Base-by-base conservation (phyloP, 2,329 filamentous ascomycete genomes). In the Cladosporium sp. region DNA sequence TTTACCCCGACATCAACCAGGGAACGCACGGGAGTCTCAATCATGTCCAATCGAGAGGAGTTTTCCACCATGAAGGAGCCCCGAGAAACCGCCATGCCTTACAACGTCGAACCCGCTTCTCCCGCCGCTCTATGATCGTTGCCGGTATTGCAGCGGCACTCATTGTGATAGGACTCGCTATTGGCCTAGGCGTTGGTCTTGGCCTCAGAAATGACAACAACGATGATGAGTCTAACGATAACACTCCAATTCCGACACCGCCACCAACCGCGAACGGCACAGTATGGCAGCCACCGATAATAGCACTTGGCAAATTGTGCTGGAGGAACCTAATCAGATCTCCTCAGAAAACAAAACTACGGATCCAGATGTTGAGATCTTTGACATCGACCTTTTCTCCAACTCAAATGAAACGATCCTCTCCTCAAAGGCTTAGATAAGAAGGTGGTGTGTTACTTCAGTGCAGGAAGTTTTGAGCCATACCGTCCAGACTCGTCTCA, bases 361-460 rank as follows among this genome's bases (percentile, higher is more conserved):
- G 64, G 78, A 58, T 66, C 74, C 59, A 0, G 70, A 84, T 54
- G 78, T 81, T 0, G 68, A 72, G 4, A 70, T 85, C 39, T 85
- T 78, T 64, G 82, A 85, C 63, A 82, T 86, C 52, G 73, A 81
- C 53, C 70, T 83, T 11, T 82, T 84, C 64, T 71, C 76, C 51
- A 80, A 78, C 44, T 65, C 70, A 5, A 68, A 70, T 12, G 61
- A 67, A 6, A 73, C 69, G 1, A 78, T 84, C 44, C 54, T 3
- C 62, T 65, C 4, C 68, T 84, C 12, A 76, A 83, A 37, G 56
- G 58, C 3, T 60, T 73, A 22, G 78, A 76, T 7, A 79, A 79
- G 61, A 82, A 79, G 54, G 79, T 88, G 48, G 83, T 89, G 52
- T 89, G 86, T 71, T 89, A 89, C 68, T 89, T 89, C 70, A 85